Percentiles rank a stretch among this genome's conserved stretches.
Evolutionary conservation across 2,329 filamentous ascomycete species (phyloP).

Genomic region (Tolypocladium tundrense): DNA sequence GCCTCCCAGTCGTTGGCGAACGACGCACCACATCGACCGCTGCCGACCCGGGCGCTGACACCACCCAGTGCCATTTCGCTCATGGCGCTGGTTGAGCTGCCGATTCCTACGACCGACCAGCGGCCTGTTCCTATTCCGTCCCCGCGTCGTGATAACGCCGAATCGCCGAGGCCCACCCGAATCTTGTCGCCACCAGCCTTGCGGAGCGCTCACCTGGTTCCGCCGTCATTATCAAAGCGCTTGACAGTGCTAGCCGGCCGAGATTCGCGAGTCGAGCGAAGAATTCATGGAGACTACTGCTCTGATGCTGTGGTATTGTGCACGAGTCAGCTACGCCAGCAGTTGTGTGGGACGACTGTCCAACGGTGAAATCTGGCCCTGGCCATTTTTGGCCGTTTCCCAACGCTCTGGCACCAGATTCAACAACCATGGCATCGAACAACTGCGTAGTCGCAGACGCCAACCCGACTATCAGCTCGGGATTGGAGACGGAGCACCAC

Average conservation of each 20-base stretch:
- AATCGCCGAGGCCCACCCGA: not conserved
- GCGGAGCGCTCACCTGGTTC: not conserved
- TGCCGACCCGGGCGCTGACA: not conserved
- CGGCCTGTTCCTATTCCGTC: not conserved
- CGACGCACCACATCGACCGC: too few species aligned
- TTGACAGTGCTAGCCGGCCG: not conserved
- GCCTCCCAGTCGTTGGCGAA: not conserved
- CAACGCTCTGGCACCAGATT: too few species aligned
- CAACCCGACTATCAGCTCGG: too few species aligned
- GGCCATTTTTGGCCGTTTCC: too few species aligned
- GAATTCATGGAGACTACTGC: not conserved
- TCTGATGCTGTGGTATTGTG: not conserved
- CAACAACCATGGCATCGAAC: too few species aligned
- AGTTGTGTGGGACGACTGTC: not conserved
- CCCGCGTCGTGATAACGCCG: not conserved
- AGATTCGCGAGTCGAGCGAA: not conserved
- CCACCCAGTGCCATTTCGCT: too few species aligned
- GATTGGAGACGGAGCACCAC: not conserved
- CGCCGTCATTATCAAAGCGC: not conserved
- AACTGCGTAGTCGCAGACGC: not conserved
- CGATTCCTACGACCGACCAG: too few species aligned
- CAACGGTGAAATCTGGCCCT: not conserved
- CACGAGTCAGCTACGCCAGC: not conserved
- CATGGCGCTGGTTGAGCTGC: too few species aligned
- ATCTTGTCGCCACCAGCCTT: not conserved